A percentile compares a stretch with the other conserved stretches of the same genome.
Conservation (phyloP, 2,329 filamentous ascomycete genomes). For the Phyllosticta paracitricarpa region DNA sequence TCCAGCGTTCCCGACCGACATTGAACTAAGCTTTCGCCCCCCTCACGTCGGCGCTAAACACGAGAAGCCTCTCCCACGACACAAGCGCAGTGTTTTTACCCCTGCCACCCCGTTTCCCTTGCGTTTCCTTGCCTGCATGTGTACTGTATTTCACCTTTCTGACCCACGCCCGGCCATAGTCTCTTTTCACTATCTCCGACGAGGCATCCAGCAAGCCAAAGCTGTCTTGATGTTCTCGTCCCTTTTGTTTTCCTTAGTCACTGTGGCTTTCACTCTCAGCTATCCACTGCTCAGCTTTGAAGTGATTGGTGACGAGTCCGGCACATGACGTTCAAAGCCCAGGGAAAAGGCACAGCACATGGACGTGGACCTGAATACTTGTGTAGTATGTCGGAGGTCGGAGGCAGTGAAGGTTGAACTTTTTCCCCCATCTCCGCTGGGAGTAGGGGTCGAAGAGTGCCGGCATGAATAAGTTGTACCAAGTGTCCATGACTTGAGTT, state of each 20-base stretch:
- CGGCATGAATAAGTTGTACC: neutral
- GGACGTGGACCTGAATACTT: neutral
- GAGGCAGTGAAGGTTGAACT: neutral
- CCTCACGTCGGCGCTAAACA: neutral
- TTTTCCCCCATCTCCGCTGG: neutral
- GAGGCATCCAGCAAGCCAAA: neutral
- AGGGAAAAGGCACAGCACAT: neutral
- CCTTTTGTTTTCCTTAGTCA: neutral
- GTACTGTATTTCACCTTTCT: neutral
- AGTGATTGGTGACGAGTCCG: no score
- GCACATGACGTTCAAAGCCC: neutral
- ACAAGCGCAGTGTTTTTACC: neutral
- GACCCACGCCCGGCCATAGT: neutral
- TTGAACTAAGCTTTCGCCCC: neutral
- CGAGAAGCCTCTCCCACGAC: neutral
- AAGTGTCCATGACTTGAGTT: neutral
- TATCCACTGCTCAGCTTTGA: neutral
- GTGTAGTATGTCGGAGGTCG: neutral
- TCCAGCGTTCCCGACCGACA: neutral
- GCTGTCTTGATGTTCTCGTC: neutral
- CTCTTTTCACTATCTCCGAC: neutral
- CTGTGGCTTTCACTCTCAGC: neutral
- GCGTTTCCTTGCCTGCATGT: neutral
- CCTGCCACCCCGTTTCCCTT: neutral
- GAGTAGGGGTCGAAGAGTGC: neutral